Percentiles rank a stretch among this genome's conserved stretches.
Conservation (phyloP, 257 asterid species). For the Linaria vulgaris region DNA sequence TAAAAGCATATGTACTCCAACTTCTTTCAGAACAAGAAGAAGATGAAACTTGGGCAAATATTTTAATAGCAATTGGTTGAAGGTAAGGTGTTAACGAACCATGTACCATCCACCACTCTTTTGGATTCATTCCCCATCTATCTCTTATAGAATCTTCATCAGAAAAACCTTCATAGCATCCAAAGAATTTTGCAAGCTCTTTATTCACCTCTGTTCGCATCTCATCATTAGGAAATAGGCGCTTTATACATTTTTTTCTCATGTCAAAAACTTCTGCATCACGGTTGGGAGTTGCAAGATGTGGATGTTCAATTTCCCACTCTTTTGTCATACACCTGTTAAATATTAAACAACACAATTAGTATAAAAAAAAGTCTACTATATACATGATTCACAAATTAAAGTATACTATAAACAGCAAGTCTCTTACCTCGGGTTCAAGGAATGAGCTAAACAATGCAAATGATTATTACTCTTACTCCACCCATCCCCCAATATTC, state of each 20-base stretch:
- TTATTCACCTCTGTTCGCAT: not conserved
- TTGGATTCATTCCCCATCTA: too few species aligned
- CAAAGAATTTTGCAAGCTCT: not conserved
- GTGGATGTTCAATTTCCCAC: not conserved
- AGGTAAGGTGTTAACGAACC: not conserved
- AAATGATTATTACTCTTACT: not conserved
- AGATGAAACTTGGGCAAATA: too few species aligned
- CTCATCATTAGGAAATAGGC: too few species aligned
- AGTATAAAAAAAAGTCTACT: not conserved
- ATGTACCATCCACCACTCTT: not conserved
- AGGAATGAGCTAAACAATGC: constrained; percentile 9
- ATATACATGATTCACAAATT: too few species aligned
- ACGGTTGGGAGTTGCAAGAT: not conserved
- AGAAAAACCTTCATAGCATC: not conserved
- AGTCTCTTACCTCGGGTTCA: too few species aligned
- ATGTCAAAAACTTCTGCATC: too few species aligned
- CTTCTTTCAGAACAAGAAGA: too few species aligned
- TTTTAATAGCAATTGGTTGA: not conserved
- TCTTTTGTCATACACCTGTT: not conserved
- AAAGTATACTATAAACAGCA: not conserved
- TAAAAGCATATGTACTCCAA: too few species aligned
- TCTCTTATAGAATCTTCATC: too few species aligned
- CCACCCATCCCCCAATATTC: constrained; percentile 7
- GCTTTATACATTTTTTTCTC: too few species aligned
- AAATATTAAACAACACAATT: not conserved